Percentiles rank a stretch among this genome's conserved stretches.
phyloP scores from a whole-genome alignment of 2,329 filamentous ascomycete genomes.

The Scytalidium lignicola region DNA sequence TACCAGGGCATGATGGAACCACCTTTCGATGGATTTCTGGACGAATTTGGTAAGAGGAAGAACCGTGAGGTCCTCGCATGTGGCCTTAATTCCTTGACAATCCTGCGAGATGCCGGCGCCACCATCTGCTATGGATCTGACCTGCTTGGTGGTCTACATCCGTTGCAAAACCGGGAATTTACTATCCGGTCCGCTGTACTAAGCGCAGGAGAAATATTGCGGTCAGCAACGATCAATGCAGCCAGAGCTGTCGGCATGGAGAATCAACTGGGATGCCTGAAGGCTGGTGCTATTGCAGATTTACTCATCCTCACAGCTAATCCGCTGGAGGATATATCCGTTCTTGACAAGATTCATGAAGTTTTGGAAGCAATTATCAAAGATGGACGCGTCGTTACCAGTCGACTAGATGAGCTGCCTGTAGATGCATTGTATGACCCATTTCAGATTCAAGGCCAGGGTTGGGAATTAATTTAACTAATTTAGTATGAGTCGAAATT shows the following conservation, averaged over 20 bases:
- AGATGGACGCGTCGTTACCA: conserved; percentile 40
- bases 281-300: conserved; percentile 46
- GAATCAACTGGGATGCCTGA: conserved; percentile 43
- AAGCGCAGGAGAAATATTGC: conserved; percentile 37
- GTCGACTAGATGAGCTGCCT: conserved; percentile 6
- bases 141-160: conserved; percentile 43
- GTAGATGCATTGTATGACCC: neutral
- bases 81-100: conserved; percentile 41
- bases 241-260: conserved; percentile 44
- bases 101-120: conserved; percentile 47
- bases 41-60: conserved; percentile 40
- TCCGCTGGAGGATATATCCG: conserved; percentile 48
- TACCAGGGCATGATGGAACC: conserved; percentile 44
- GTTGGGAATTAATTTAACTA: too few species aligned
- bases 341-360: conserved; percentile 41
- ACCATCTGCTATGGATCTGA: conserved; percentile 52
- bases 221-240: conserved; percentile 46
- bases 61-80: conserved; percentile 43
- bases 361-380: conserved; percentile 48
- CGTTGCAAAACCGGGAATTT: conserved; percentile 46
- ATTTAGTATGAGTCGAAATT: too few species aligned
- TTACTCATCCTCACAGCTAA: conserved; percentile 46
- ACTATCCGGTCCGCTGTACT: conserved; percentile 38
- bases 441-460: neutral
- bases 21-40: conserved; percentile 38